phyloP scores from a whole-genome alignment of 305 asterid genomes.

The Fraxinus paxiana region DNA sequence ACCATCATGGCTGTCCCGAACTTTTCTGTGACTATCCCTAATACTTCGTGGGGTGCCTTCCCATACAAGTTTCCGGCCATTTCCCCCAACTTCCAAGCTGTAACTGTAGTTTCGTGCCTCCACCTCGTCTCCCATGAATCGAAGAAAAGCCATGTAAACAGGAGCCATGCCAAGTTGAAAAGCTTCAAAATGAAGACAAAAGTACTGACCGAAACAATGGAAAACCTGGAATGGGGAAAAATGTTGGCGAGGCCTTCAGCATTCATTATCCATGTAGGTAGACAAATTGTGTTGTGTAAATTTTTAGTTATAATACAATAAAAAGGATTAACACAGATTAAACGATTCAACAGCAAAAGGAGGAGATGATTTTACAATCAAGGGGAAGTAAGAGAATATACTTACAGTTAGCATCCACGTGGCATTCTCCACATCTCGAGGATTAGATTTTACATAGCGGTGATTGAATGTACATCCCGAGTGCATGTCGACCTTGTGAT shows the following conservation, averaged over 20 bases:
- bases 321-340: not conserved
- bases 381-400: constrained; percentile 10
- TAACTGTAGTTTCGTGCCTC: constrained; percentile 71
- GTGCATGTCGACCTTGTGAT: constrained; percentile 90
- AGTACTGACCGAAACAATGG: constrained; percentile 78
- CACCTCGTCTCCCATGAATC: constrained; percentile 81
- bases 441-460: constrained; percentile 84
- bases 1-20: constrained; percentile 80
- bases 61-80: constrained; percentile 76
- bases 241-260: constrained; percentile 6
- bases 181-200: constrained; percentile 80
- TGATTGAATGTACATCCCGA: constrained; percentile 88
- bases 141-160: constrained; percentile 83
- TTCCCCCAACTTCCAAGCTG: constrained; percentile 85
- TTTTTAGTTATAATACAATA: not conserved
- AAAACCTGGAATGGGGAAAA: constrained; percentile 50
- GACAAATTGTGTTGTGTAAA: not conserved
- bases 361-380: not conserved
- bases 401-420: constrained; percentile 97
- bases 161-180: constrained; percentile 82
- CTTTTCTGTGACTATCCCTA: constrained; percentile 77
- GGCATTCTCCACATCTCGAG: constrained; percentile 87
- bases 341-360: not conserved
- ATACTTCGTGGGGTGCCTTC: constrained; percentile 86
- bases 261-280: not conserved